These are phyloP conservation scores for Plasmodium gallinaceum DNA, from an alignment of 169 alveolate species.

Conservation along the genomic window DNA sequence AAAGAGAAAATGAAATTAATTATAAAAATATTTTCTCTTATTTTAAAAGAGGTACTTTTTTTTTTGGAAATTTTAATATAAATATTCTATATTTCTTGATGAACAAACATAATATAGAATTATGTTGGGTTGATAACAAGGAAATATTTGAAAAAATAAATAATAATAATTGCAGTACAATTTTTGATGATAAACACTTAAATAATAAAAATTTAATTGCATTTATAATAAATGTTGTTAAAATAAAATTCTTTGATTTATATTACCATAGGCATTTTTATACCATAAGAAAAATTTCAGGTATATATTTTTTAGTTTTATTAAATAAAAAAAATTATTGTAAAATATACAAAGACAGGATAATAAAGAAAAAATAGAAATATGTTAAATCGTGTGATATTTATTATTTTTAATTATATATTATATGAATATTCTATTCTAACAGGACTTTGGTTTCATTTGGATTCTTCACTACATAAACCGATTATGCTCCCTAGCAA, in stretches of 20 bases:
- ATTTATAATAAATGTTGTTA: constrained; percentile 61
- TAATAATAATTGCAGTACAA: constrained; percentile 1
- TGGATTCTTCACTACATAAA: constrained; percentile 58
- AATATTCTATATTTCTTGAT: constrained; percentile 51
- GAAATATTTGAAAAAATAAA: constrained; percentile 60
- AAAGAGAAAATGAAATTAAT: constrained; percentile 1
- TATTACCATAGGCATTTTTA: constrained; percentile 75
- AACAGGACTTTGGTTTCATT: constrained; percentile 61
- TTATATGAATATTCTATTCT: background rate
- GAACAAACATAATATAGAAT: constrained; percentile 61
- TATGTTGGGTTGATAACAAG: constrained; percentile 67
- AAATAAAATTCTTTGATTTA: constrained; percentile 45
- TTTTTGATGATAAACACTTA: constrained; percentile 38
- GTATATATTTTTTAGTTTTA: constrained; percentile 13
- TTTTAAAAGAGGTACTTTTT: constrained; percentile 50
- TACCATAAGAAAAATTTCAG: constrained; percentile 74
- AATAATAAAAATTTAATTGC: constrained; percentile 57
- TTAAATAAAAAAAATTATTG: background rate
- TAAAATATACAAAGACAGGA: background rate
- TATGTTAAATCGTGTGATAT: background rate
- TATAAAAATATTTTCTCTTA: constrained; percentile 13
- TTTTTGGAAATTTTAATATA: constrained; percentile 72
- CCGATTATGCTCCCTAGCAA: constrained; percentile 56
- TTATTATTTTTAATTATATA: background rate
- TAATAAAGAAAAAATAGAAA: background rate